phyloP scores from a whole-genome alignment of 1,284 basidiomycete genomes.

The Puccinia horiana region DNA sequence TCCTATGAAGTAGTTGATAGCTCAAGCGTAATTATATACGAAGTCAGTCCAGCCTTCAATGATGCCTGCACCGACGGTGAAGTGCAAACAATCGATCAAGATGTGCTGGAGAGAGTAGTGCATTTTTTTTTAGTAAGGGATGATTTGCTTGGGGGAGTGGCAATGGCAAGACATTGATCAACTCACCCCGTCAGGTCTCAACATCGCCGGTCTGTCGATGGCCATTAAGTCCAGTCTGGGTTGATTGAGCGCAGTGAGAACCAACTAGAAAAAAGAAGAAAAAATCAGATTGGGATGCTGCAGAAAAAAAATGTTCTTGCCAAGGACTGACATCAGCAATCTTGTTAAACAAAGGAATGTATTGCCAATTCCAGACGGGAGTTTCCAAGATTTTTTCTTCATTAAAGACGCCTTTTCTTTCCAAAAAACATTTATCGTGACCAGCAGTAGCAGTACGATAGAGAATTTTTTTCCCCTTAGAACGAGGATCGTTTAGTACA shows the following conservation, averaged over 20 bases:
- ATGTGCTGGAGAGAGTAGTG: constrained; percentile 18
- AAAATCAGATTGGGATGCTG: background rate
- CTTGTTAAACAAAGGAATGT: constrained; percentile 41
- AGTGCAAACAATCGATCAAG: constrained; percentile 48
- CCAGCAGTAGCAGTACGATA: constrained; percentile 46
- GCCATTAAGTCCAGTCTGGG: constrained; percentile 40
- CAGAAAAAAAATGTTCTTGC: background rate
- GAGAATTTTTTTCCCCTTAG: constrained; percentile 37
- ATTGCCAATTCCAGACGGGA: constrained; percentile 43
- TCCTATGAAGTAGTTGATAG: no score
- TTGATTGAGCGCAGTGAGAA: constrained; percentile 31
- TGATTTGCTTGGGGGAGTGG: background rate
- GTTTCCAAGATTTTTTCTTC: constrained; percentile 41
- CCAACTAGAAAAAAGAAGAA: constrained; percentile 16
- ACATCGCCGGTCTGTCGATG: constrained; percentile 36
- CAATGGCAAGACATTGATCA: background rate
- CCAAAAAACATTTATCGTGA: constrained; percentile 31
- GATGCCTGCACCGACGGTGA: constrained; percentile 40
- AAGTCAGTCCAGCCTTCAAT: constrained; percentile 47
- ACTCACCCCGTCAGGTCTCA: constrained; percentile 42
- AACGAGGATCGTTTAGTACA: constrained; percentile 33
- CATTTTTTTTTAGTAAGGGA: background rate
- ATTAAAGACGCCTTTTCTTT: background rate
- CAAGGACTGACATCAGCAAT: constrained; percentile 37
- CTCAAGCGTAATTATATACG: constrained; percentile 40